phyloP scores from a whole-genome alignment of 257 asterid species.

The Capsicum rhomboideum region DNA sequence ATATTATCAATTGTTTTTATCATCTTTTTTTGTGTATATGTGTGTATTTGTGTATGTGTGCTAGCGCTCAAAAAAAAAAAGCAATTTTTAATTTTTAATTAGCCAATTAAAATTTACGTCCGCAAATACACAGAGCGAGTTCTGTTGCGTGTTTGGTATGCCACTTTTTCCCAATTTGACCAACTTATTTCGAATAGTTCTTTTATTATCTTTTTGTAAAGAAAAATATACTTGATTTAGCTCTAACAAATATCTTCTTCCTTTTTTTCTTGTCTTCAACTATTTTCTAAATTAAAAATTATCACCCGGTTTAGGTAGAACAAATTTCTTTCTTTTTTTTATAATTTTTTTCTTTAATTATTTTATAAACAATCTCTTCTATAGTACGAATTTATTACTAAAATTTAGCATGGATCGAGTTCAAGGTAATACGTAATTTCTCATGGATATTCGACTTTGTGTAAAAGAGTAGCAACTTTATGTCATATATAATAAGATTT shows the following conservation, averaged over 20 bases:
- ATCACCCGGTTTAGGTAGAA: not conserved
- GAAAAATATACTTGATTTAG: not conserved
- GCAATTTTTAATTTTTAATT: not conserved
- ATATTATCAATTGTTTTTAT: too few species aligned
- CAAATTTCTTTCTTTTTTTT: not conserved
- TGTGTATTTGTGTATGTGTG: too few species aligned
- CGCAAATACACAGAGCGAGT: not conserved
- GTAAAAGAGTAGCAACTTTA: not conserved
- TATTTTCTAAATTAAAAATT: not conserved
- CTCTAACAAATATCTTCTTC: not conserved
- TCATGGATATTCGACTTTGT: not conserved
- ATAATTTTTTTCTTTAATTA: not conserved
- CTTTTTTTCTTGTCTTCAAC: not conserved
- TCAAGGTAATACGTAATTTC: not conserved
- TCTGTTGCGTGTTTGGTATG: not conserved
- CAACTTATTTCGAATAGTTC: not conserved
- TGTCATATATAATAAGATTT: not conserved
- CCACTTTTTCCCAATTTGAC: not conserved
- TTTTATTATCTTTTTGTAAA: not conserved
- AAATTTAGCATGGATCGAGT: not conserved
- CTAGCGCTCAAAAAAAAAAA: too few species aligned
- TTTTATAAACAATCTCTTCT: not conserved
- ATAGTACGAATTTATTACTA: not conserved
- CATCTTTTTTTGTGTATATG: too few species aligned
- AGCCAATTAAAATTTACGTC: not conserved